Conservation (phyloP, 2,329 filamentous ascomycete species). For the Pochonia chlamydosporia region DNA sequence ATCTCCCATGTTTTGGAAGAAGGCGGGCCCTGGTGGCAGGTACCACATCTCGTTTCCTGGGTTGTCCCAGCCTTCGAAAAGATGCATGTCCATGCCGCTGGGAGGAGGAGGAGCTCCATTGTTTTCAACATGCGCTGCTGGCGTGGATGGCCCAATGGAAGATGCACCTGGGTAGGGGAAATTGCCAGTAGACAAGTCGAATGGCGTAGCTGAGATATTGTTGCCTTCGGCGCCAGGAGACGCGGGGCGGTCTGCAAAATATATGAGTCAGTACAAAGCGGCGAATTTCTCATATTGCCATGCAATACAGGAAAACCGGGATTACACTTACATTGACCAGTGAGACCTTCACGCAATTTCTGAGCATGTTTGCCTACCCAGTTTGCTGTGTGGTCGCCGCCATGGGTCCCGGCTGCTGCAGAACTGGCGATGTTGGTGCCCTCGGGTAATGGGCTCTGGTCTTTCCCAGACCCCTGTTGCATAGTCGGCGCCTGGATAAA, state of each 20-base stretch:
- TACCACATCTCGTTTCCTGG: conserved; percentile 61
- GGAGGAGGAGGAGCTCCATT: conserved; percentile 10
- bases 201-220: conserved; percentile 58
- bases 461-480: conserved; percentile 33
- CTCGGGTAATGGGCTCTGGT: conserved; percentile 34
- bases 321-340: conserved; percentile 29
- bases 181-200: conserved; percentile 48
- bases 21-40: conserved; percentile 55
- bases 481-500: conserved; percentile 62
- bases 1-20: conserved; percentile 60
- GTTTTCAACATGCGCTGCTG: conserved; percentile 34
- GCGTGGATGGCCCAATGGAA: conserved; percentile 45
- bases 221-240: conserved; percentile 32
- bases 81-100: conserved; percentile 29
- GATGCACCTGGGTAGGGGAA: conserved; percentile 48
- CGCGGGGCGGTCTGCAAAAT: conserved; percentile 25
- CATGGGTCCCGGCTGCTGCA: conserved; percentile 7
- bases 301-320: background rate
- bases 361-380: conserved; percentile 34
- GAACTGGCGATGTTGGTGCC: conserved; percentile 13
- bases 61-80: conserved; percentile 51
- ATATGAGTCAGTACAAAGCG: background rate
- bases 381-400: conserved; percentile 17
- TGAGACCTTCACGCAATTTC: conserved; percentile 34
- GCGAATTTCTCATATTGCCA: background rate